phyloP scores from a whole-genome alignment of 1,284 basidiomycete species.

The Sporisorium scitamineum region DNA sequence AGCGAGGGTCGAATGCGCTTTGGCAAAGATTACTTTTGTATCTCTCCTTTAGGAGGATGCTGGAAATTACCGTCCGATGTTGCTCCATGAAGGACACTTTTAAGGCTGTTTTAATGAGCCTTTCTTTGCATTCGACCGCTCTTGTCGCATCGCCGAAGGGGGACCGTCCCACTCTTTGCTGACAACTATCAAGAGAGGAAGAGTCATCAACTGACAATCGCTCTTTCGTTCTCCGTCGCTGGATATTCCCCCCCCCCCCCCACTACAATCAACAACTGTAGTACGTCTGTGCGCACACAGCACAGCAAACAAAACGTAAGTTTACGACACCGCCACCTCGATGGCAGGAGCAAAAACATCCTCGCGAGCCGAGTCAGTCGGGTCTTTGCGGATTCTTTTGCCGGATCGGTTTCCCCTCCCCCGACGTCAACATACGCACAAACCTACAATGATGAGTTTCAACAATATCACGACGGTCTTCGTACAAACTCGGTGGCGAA shows the following conservation, averaged over 20 bases:
- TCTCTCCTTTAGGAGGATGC: slow-evolving; percentile 43
- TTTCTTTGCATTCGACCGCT: neutral
- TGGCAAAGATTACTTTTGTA: slow-evolving; percentile 44
- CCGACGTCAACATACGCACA: neutral
- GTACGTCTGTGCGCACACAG: neutral
- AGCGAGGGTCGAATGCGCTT: neutral
- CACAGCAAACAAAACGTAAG: neutral
- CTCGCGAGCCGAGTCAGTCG: neutral
- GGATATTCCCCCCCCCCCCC: neutral
- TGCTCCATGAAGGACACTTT: slow-evolving; percentile 57
- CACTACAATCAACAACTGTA: neutral
- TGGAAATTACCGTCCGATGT: slow-evolving; percentile 67
- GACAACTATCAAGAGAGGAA: no score
- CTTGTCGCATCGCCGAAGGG: neutral
- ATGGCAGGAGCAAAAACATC: no score
- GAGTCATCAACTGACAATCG: neutral
- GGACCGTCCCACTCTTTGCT: neutral
- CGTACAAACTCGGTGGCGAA: slow-evolving; percentile 61
- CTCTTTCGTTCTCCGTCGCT: neutral
- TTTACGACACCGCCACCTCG: no score
- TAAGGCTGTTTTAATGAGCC: slow-evolving; percentile 64
- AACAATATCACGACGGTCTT: slow-evolving; percentile 66
- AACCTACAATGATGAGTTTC: slow-evolving; percentile 44
- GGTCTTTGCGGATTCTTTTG: no score
- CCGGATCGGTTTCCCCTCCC: no score